A percentile compares a stretch with the other conserved stretches of the same genome.
These are phyloP conservation scores for Baudoinia panamericana DNA, from an alignment of 495 filamentous ascomycete species.

Conservation along the genomic window DNA sequence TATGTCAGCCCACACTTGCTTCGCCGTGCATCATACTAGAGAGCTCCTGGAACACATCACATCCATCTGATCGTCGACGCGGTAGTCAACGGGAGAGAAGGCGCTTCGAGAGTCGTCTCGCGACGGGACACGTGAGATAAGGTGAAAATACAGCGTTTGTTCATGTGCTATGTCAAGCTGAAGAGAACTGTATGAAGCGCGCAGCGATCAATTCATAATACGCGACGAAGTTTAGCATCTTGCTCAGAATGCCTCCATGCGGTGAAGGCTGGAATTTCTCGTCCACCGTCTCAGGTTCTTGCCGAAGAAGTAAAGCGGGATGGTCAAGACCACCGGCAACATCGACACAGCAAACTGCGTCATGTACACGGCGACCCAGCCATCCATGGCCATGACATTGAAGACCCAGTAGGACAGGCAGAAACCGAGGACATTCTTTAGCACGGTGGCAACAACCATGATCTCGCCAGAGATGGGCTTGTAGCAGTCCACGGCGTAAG, in stretches of 20 bases:
- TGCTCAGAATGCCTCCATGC: conserved; percentile 5
- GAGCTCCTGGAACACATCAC: too few relatives aligned
- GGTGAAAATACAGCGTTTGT: too few relatives aligned
- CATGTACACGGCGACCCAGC: conserved; percentile 20
- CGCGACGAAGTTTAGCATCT: too few relatives aligned
- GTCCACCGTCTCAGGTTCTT: conserved; percentile 25
- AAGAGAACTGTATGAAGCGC: too few relatives aligned
- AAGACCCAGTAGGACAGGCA: conserved; percentile 21
- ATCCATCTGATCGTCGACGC: too few relatives aligned
- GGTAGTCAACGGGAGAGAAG: too few relatives aligned
- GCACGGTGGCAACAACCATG: conserved; percentile 47
- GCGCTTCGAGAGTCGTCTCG: too few relatives aligned
- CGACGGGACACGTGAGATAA: too few relatives aligned
- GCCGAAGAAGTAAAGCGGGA: conserved; percentile 23
- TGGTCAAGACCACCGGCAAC: conserved; percentile 21
- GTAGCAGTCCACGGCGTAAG: conserved; percentile 47
- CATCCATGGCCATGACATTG: conserved; percentile 17
- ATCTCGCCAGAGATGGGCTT: conserved; percentile 47
- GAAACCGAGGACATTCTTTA: conserved; percentile 44
- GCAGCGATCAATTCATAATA: too few relatives aligned
- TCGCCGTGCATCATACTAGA: too few relatives aligned
- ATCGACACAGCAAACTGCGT: conserved; percentile 18
- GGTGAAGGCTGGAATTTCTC: conserved; percentile 20
- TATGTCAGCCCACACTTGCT: too few relatives aligned
- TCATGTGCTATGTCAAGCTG: too few relatives aligned